Conservation (phyloP, 2,329 filamentous ascomycete species). For the Ilyonectria destructans region DNA sequence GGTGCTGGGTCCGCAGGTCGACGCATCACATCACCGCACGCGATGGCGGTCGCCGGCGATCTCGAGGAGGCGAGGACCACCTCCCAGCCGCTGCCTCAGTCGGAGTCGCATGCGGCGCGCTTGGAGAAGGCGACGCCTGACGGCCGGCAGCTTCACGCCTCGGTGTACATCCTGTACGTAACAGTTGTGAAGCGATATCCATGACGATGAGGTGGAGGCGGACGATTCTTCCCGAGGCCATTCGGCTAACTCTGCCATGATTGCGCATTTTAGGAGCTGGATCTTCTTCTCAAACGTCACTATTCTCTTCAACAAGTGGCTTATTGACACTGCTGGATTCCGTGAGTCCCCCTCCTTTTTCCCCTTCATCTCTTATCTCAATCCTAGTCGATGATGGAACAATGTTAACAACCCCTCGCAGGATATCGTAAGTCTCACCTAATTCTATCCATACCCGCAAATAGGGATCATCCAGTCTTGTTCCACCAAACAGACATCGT, state of each 20-base stretch:
- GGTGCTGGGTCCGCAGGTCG: conserved; percentile 1
- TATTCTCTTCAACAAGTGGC: conserved; percentile 94
- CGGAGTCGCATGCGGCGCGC: conserved; percentile 24
- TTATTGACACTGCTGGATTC: conserved; percentile 83
- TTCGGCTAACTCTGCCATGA: conserved; percentile 33
- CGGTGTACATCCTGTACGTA: conserved; percentile 30
- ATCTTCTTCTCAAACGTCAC: conserved; percentile 88
- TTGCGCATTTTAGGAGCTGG: conserved; percentile 71
- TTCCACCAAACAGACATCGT: background rate
- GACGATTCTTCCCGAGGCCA: too few relatives aligned
- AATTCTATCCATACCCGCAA: background rate
- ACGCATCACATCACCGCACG: conserved; percentile 1
- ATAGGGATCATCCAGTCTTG: background rate
- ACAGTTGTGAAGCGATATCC: background rate
- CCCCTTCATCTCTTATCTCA: background rate
- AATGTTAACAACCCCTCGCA: conserved; percentile 37
- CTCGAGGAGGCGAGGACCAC: conserved; percentile 29
- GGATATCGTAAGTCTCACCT: conserved; percentile 54
- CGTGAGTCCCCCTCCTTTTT: conserved; percentile 66
- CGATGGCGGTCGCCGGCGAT: conserved; percentile 25
- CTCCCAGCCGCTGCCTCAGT: conserved; percentile 26
- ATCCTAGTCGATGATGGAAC: background rate
- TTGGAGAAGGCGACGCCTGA: conserved; percentile 13
- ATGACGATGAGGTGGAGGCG: background rate
- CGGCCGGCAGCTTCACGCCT: conserved; percentile 29